Evolutionary conservation across 208 protist species (phyloP).

Genomic region (Leishmania martiniquensis): DNA sequence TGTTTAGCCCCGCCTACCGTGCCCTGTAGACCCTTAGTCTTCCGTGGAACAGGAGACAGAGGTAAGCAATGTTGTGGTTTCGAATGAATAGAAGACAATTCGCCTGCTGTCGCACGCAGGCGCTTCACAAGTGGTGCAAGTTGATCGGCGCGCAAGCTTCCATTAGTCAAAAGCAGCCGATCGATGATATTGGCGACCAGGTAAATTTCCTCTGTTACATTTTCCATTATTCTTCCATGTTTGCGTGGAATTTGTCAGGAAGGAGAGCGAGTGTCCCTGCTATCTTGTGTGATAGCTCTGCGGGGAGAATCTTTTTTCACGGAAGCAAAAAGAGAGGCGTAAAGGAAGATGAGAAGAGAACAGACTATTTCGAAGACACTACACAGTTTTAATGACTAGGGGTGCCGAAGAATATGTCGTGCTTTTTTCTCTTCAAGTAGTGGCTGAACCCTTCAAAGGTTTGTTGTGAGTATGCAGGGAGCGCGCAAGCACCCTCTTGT

Average conservation of each 20-base stretch:
- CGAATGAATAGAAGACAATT: constrained; percentile 5
- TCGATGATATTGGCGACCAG: constrained; percentile 72
- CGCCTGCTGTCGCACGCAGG: constrained; percentile 34
- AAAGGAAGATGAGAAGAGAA: no score
- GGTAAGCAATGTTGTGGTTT: not conserved
- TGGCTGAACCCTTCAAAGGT: no score
- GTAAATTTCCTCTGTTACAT: constrained; percentile 39
- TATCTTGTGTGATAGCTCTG: no score
- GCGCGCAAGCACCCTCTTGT: not conserved
- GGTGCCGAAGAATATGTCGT: not conserved
- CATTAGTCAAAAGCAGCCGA: constrained; percentile 37
- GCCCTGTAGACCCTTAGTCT: not conserved
- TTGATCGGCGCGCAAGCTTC: constrained; percentile 42
- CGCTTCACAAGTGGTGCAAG: constrained; percentile 42
- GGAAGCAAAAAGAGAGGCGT: not conserved
- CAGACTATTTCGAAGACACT: no score
- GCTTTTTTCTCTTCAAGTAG: not conserved
- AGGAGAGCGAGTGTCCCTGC: not conserved
- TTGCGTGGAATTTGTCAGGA: not conserved
- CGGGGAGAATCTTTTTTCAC: not conserved
- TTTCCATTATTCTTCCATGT: constrained; percentile 18
- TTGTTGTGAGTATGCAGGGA: not conserved
- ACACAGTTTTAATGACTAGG: no score
- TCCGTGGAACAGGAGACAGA: constrained; percentile 2
- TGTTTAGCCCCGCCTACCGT: not conserved